Conservation (phyloP, 208 protist species). For the Leishmania gerbilli region DNA sequence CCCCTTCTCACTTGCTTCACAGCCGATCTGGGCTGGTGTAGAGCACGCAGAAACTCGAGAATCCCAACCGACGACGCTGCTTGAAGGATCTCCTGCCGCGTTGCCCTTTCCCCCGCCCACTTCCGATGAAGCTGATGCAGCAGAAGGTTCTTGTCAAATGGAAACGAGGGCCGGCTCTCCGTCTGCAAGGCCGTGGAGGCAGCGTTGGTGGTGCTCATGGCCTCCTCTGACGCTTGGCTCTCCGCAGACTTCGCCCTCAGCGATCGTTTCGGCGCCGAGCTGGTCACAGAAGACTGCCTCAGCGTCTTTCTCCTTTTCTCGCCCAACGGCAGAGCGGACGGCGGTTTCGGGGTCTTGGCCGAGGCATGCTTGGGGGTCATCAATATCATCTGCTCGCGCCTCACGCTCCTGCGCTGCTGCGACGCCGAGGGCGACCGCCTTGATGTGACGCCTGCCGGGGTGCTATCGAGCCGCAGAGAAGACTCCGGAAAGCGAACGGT, state of each 20-base stretch:
- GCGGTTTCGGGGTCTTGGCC: conserved; percentile 3
- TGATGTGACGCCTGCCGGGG: neutral
- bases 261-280: neutral
- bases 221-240: conserved; percentile 2
- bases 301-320: neutral
- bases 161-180: neutral
- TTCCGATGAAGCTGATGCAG: conserved; percentile 10
- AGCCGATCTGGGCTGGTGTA: neutral
- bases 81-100: conserved; percentile 1
- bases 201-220: neutral
- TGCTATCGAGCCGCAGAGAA: neutral
- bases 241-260: neutral
- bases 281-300: neutral
- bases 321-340: neutral
- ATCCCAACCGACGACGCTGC: conserved; percentile 18
- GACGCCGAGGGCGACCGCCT: neutral
- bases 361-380: neutral
- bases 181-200: neutral
- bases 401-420: neutral
- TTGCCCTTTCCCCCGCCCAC: conserved; percentile 18
- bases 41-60: conserved; percentile 14
- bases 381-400: neutral
- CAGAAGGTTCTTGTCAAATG: neutral
- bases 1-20: neutral
- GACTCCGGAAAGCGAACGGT: neutral